phyloP scores from a whole-genome alignment of 164 flowering plant genomes.

The Kalanchoe fedtschenkoi region DNA sequence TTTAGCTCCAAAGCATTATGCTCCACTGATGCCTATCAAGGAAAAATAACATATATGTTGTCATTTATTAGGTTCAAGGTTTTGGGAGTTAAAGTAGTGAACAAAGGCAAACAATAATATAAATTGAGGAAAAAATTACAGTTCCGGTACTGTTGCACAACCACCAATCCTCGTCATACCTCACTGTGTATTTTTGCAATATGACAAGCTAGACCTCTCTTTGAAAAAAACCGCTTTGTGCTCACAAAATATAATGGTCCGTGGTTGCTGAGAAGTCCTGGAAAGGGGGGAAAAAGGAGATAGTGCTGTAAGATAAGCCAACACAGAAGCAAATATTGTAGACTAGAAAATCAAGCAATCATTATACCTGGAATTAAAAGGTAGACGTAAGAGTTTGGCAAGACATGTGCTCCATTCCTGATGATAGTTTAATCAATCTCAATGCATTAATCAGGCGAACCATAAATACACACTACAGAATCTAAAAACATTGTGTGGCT shows the following conservation, averaged over 20 bases:
- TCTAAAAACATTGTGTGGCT: neutral
- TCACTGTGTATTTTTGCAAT: slow-evolving; percentile 95
- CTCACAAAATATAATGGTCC: slow-evolving; percentile 77
- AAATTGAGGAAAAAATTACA: neutral
- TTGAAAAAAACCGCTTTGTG: slow-evolving; percentile 69
- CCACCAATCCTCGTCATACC: slow-evolving; percentile 21
- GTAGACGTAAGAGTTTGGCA: slow-evolving; percentile 76
- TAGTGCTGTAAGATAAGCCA: neutral
- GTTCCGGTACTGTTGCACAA: neutral
- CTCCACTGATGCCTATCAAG: slow-evolving; percentile 72
- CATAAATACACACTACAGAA: neutral
- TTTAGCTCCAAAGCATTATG: slow-evolving; percentile 79
- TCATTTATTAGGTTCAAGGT: neutral
- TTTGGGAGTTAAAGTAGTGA: neutral
- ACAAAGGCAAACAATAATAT: neutral
- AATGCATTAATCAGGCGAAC: neutral
- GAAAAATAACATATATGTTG: neutral
- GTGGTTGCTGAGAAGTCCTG: slow-evolving; percentile 88
- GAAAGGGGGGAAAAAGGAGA: slow-evolving; percentile 11
- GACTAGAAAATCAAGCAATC: neutral
- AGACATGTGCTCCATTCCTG: slow-evolving; percentile 51
- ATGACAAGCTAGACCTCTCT: slow-evolving; percentile 92
- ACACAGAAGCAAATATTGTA: neutral
- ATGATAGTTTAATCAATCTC: neutral
- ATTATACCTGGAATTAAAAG: slow-evolving; percentile 72